phyloP scores from a whole-genome alignment of 2,329 filamentous ascomycete species.

The Penicillium sp. region DNA sequence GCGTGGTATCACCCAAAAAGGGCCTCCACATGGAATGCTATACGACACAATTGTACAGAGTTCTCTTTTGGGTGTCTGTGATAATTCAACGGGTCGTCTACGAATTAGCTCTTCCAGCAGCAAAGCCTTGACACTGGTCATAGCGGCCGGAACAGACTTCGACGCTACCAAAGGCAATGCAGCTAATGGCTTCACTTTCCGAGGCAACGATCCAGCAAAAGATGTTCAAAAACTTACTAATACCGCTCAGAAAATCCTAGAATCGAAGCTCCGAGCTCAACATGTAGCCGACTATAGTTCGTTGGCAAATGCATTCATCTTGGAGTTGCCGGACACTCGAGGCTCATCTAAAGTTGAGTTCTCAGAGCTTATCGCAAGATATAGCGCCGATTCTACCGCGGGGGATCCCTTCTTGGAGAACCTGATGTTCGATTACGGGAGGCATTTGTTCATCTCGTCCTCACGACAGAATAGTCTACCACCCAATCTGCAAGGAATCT shows the following conservation, averaged over 20 bases:
- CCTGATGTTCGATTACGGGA: slow-evolving; percentile 59
- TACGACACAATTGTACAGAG: slow-evolving; percentile 32
- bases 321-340: slow-evolving; percentile 47
- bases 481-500: slow-evolving; percentile 63
- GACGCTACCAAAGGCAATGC: slow-evolving; percentile 57
- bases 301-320: slow-evolving; percentile 37
- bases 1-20: slow-evolving; percentile 6
- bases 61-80: not conserved
- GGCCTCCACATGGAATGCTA: slow-evolving; percentile 20
- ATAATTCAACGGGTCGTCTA: not conserved
- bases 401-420: slow-evolving; percentile 58
- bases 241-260: slow-evolving; percentile 14
- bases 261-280: slow-evolving; percentile 18
- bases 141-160: slow-evolving; percentile 55
- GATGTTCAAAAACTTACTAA: slow-evolving; percentile 42
- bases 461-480: slow-evolving; percentile 59
- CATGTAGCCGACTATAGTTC: slow-evolving; percentile 28
- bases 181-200: slow-evolving; percentile 55
- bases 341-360: slow-evolving; percentile 29
- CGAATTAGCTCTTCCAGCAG: not conserved
- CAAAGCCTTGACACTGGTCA: slow-evolving; percentile 42
- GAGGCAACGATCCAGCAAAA: slow-evolving; percentile 53
- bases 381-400: not conserved
- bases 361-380: slow-evolving; percentile 38
- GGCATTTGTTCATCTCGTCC: slow-evolving; percentile 61